Base-by-base conservation (phyloP, 768 basidiomycete genomes). In the Hypsizygus marmoreus region DNA sequence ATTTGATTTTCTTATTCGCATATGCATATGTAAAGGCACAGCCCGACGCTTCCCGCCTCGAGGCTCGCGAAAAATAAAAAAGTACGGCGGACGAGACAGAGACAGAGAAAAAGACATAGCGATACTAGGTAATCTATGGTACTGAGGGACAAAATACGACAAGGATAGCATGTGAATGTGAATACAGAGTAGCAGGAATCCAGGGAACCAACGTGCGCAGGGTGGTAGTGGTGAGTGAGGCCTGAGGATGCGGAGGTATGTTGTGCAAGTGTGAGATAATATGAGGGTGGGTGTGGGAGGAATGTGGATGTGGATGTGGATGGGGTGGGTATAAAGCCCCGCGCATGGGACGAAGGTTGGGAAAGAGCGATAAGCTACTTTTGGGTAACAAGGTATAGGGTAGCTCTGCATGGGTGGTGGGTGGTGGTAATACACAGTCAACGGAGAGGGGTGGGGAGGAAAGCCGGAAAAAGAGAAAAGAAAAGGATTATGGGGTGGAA, bases 301-400 rank as follows among this genome's bases (percentile, higher is more conserved):
- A n/a, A n/a, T n/a, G n/a, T n/a, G n/a, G n/a, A n/a, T n/a, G n/a
- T n/a, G n/a, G n/a, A n/a, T n/a, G n/a, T n/a, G n/a, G n/a, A n/a
- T n/a, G n/a, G n/a, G n/a, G n/a, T n/a, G 36, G 44, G 43, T 42
- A 47, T 50, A 41, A 30, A 30, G 42, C 43, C 45, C 47, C 34
- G 28, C 29, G n/a, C n/a, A 35, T 12, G 22, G 16, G 11, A 37
- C 31, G 33, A 40, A 44, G 42, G 46, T 50, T 40, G 31, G 35
- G 46, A 40, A 45, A 40, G 22, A 40, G 37, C 28, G 38, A 22
- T 59, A 56, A 40, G 53, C 57, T 57, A 59, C 57, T 58, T 58
- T 58, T 58, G 20, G 24, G 37, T 44, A 30, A 42, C 40, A 30
- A 47, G 53, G 49, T 54, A 59, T 57, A 54, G 29, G 45, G 50